A percentile compares a stretch with the other conserved stretches of the same genome.
These are phyloP conservation scores for Colletotrichum sp. DNA, from an alignment of 2,329 filamentous ascomycete species.

Conservation along the genomic window DNA sequence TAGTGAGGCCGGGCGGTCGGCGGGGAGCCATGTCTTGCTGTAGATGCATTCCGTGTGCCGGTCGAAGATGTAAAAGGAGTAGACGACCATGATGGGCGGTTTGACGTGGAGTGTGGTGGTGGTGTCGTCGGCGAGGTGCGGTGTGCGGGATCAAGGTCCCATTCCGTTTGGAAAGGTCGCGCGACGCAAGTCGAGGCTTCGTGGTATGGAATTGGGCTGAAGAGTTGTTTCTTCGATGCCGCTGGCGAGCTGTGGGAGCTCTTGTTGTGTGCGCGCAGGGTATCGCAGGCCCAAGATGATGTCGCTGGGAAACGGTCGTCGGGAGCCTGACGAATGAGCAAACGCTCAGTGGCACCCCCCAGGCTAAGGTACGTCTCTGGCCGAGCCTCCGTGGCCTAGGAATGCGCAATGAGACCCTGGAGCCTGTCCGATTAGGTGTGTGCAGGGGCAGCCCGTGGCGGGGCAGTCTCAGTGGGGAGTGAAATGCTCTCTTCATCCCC, in stretches of 20 bases:
- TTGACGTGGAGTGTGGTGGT: not conserved
- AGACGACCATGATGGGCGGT: slow-evolving; percentile 79
- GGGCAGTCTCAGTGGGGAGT: not conserved
- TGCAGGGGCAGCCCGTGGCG: not conserved
- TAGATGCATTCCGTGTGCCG: slow-evolving; percentile 99
- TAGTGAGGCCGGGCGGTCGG: slow-evolving; percentile 38
- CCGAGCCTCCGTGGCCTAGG: not conserved
- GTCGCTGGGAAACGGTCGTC: not conserved
- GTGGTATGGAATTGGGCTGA: not conserved
- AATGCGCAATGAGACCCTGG: slow-evolving; percentile 1
- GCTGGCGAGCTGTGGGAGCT: not conserved
- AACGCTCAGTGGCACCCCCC: not conserved
- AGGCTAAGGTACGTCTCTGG: not conserved
- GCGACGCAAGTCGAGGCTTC: not conserved
- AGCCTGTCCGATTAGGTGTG: not conserved
- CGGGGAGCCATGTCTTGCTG: slow-evolving; percentile 79
- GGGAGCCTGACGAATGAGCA: not conserved
- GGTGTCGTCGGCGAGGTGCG: not conserved
- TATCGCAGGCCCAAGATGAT: not conserved
- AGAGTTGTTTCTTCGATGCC: not conserved
- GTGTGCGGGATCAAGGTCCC: not conserved
- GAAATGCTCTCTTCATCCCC: not conserved
- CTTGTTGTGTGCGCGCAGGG: not conserved
- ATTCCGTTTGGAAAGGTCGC: not conserved
- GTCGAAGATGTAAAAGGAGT: slow-evolving; percentile 99